Conservation (phyloP, 2,329 filamentous ascomycete genomes). For the Exophiala spinifera region DNA sequence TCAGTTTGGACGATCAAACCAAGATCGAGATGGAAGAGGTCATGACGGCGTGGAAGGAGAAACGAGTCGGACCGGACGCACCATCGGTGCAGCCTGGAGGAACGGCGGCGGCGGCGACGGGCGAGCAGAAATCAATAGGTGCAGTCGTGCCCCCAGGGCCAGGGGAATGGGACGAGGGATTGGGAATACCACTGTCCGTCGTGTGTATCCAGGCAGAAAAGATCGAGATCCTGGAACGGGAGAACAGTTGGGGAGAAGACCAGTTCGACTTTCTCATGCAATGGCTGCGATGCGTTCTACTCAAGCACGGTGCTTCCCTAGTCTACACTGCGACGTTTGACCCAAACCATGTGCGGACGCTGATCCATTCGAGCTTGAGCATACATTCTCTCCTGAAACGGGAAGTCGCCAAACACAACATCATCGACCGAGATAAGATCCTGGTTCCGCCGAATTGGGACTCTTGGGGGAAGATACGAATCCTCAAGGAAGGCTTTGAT, state of each 20-base stretch:
- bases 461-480: slow-evolving; percentile 94
- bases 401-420: slow-evolving; percentile 79
- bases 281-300: slow-evolving; percentile 80
- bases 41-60: slow-evolving; percentile 75
- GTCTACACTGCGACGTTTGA: slow-evolving; percentile 79
- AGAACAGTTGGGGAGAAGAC: slow-evolving; percentile 89
- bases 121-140: slow-evolving; percentile 36
- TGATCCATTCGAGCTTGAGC: slow-evolving; percentile 80
- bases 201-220: slow-evolving; percentile 92
- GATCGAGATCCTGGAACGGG: slow-evolving; percentile 86
- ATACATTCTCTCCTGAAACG: slow-evolving; percentile 80
- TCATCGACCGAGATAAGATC: slow-evolving; percentile 91
- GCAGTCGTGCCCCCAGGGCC: slow-evolving; percentile 63
- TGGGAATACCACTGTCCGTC: slow-evolving; percentile 83
- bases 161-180: slow-evolving; percentile 87
- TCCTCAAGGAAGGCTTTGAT: slow-evolving; percentile 86
- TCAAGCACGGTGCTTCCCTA: slow-evolving; percentile 84
- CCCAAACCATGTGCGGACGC: slow-evolving; percentile 70
- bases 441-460: slow-evolving; percentile 97
- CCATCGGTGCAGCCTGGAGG: slow-evolving; percentile 60
- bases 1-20: slow-evolving; percentile 69
- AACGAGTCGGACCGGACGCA: slow-evolving; percentile 53
- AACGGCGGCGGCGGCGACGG: slow-evolving; percentile 53
- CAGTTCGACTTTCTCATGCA: slow-evolving; percentile 96
- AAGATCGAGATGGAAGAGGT: slow-evolving; percentile 84